phyloP scores from a whole-genome alignment of 805 yeast species.

The Saturnispora gosingensis region DNA sequence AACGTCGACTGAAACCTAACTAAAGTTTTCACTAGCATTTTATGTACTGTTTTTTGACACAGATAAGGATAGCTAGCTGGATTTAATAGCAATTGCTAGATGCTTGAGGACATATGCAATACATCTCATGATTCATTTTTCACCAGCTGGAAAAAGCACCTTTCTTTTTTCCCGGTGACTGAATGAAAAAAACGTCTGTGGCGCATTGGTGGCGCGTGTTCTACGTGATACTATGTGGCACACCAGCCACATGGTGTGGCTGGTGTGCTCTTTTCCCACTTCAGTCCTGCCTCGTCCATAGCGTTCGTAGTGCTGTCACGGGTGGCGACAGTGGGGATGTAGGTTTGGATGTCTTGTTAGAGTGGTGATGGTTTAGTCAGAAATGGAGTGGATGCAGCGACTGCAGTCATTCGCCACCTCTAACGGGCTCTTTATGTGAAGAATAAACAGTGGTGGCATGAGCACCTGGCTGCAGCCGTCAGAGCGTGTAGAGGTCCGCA shows the following conservation, averaged over 20 bases:
- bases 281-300: too few relatives aligned
- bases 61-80: background rate
- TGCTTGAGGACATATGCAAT: too few relatives aligned
- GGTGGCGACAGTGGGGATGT: too few relatives aligned
- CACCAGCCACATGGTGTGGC: background rate
- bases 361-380: too few relatives aligned
- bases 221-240: background rate
- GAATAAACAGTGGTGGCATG: too few relatives aligned
- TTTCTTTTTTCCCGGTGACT: background rate
- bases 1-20: conserved; percentile 3
- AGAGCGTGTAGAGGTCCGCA: too few relatives aligned
- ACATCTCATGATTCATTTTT: background rate
- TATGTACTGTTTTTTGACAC: background rate
- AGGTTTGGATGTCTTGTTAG: too few relatives aligned
- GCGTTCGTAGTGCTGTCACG: too few relatives aligned
- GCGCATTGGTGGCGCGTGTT: background rate
- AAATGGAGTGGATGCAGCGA: too few relatives aligned
- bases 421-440: too few relatives aligned
- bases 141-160: background rate
- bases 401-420: too few relatives aligned
- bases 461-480: too few relatives aligned
- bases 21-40: background rate
- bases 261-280: background rate
- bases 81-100: background rate
- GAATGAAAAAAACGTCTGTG: background rate